Evolutionary conservation across 139 green algal genomes (phyloP).

Genomic region (Tetratostichococcus sp.): DNA sequence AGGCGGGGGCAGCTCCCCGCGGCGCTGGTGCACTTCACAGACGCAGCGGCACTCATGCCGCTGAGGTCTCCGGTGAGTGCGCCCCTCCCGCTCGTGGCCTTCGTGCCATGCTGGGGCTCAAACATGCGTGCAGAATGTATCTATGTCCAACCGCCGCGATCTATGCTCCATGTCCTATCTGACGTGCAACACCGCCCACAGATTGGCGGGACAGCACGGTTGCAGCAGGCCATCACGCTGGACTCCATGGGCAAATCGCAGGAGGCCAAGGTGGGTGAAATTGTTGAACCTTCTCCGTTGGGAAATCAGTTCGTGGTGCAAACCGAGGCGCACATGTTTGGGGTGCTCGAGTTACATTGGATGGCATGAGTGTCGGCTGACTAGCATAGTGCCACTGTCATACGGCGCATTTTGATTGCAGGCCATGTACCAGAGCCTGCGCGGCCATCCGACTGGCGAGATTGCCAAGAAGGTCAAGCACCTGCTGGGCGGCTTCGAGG

Average conservation of each 20-base stretch:
- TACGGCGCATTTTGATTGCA: not conserved
- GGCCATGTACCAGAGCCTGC: not conserved
- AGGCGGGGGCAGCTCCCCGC: not conserved
- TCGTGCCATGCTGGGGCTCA: too few species aligned
- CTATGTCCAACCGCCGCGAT: not conserved
- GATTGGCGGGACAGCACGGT: constrained; percentile 58
- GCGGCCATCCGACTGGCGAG: not conserved
- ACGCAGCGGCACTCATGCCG: not conserved
- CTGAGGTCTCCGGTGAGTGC: not conserved
- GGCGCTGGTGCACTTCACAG: not conserved
- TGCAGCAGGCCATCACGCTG: constrained; percentile 80
- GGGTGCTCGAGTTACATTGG: too few species aligned
- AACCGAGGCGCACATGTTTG: too few species aligned
- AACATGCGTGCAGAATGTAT: not conserved
- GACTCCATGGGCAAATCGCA: constrained; percentile 57
- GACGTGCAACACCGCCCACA: too few species aligned
- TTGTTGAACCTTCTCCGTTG: not conserved
- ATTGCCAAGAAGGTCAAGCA: not conserved
- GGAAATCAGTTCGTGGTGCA: too few species aligned
- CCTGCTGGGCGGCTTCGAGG: not conserved
- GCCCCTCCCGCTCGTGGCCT: too few species aligned
- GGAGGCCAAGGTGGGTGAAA: not conserved
- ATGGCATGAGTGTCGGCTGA: too few species aligned
- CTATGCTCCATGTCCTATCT: too few species aligned
- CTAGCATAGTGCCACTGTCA: too few species aligned